Evolutionary conservation across 805 yeast genomes (phyloP), one percentile per base, ranked within the genome.

Genomic region (Wickerhamiella lipophila): DNA sequence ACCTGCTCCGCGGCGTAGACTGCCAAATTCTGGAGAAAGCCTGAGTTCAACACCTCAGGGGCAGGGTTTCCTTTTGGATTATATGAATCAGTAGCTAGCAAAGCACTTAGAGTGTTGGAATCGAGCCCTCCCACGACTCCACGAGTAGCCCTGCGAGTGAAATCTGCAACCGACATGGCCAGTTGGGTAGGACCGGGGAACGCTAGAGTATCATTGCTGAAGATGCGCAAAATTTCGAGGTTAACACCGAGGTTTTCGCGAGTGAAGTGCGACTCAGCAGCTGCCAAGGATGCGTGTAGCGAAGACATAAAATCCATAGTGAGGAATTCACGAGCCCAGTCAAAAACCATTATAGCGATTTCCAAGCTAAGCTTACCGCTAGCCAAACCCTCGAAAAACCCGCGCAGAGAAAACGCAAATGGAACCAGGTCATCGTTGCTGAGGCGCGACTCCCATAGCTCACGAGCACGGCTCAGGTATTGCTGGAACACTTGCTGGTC

Each of bases 1-100:
- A 73, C 61, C 51, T 72, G 71, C 43, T 63, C 63, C 19, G 64
- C 50, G 3, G 73, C 60, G 32, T 53, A 54, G 19, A 52, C 55
- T 27, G 52, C 51, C 45, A 53, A 49, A 13, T 50, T 46, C 15
- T 48, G 48, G 32, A 60, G 47, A 18, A 56, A 34, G n/a, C 30
- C 49, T n/a, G 22, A 16, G 26, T 22, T 41, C 9, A 21, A 16
- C 16, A 43, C 32, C 3, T 7, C 15, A 11, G 48, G 48, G 8
- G 48, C n/a, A 6, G 18, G 36, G 21, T 18, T 27, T 7, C 48
- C 48, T 3, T 35, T 8, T 2, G 47, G 47, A 23, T 18, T n/a
- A 21, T 34, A 45, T 18, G 12, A 25, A 11, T 26, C 12, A 13
- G 47, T 22, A 21, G 30, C 22, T 15, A 49, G 40, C 9, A 43